Conservation (phyloP, 106 monocot genomes). For the Phalaenopsis aphrodite region DNA sequence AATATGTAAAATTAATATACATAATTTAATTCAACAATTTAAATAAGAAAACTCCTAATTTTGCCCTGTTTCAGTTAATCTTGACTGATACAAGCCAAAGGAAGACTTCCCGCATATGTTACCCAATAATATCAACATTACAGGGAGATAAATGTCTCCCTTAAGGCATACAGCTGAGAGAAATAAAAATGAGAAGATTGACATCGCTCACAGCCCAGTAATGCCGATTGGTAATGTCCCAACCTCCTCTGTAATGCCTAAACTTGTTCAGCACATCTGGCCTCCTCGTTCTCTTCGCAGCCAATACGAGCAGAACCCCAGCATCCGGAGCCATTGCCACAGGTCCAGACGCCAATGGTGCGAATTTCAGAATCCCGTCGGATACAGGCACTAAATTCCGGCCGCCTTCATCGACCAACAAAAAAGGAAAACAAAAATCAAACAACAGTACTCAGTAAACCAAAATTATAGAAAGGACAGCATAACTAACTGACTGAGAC, state of each 20-base stretch:
- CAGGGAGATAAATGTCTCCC: background rate
- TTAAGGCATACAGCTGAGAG: background rate
- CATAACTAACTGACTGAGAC: background rate
- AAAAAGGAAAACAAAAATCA: background rate
- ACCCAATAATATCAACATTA: background rate
- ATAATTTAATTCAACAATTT: too few species aligned
- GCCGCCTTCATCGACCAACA: conserved; percentile 16
- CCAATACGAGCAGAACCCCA: conserved; percentile 34
- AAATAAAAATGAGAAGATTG: background rate
- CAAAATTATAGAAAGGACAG: background rate
- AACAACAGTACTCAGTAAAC: background rate
- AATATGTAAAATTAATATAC: too few species aligned
- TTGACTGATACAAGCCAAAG: background rate
- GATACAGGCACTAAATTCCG: conserved; percentile 27
- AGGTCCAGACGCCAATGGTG: conserved; percentile 16
- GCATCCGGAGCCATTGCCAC: conserved; percentile 14
- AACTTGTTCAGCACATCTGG: conserved; percentile 41
- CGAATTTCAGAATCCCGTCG: conserved; percentile 32
- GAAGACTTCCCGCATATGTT: background rate
- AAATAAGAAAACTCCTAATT: too few species aligned
- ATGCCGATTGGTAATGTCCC: conserved; percentile 48
- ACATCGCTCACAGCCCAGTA: conserved; percentile 44
- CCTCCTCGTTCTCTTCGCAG: conserved; percentile 41
- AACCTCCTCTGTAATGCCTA: conserved; percentile 36
- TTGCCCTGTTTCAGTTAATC: too few species aligned